Percentiles rank a stretch among this genome's conserved stretches.
Conservation (phyloP, 2,329 filamentous ascomycete species). For the Colletotrichum lentis region DNA sequence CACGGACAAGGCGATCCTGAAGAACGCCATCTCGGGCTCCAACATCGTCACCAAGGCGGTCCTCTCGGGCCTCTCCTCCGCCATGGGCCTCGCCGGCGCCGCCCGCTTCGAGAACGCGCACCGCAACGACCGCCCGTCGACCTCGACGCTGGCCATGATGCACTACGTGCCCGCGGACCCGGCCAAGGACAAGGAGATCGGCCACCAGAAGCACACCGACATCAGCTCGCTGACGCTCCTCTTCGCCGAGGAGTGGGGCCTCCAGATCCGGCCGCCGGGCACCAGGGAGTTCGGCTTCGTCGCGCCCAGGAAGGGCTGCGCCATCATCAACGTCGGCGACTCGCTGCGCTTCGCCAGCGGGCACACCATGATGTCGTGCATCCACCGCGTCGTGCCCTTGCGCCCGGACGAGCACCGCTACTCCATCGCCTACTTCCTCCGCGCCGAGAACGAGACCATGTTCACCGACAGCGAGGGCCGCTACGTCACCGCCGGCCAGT, state of each 20-base stretch:
- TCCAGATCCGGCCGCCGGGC: slow-evolving; percentile 62
- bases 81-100: slow-evolving; percentile 54
- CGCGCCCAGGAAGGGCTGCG: slow-evolving; percentile 58
- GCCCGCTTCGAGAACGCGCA: slow-evolving; percentile 60
- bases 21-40: slow-evolving; percentile 59
- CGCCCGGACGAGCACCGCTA: slow-evolving; percentile 56
- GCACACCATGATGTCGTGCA: slow-evolving; percentile 63
- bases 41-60: slow-evolving; percentile 62
- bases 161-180: slow-evolving; percentile 60
- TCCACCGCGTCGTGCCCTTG: slow-evolving; percentile 65
- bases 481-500: slow-evolving; percentile 61
- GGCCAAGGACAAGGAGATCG: slow-evolving; percentile 52
- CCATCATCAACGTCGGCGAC: slow-evolving; percentile 67
- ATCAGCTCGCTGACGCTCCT: slow-evolving; percentile 64
- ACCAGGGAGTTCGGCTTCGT: slow-evolving; percentile 61
- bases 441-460: slow-evolving; percentile 64
- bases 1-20: slow-evolving; percentile 56
- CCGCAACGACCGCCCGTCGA: slow-evolving; percentile 59
- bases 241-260: slow-evolving; percentile 65
- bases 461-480: slow-evolving; percentile 64
- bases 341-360: slow-evolving; percentile 64
- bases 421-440: slow-evolving; percentile 66
- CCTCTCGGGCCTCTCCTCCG: slow-evolving; percentile 58
- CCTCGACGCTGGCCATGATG: slow-evolving; percentile 62
- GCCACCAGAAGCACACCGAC: slow-evolving; percentile 66